Evolutionary conservation across 1,139 yeast species (phyloP).

Genomic region (Diutina pseudorugosa): DNA sequence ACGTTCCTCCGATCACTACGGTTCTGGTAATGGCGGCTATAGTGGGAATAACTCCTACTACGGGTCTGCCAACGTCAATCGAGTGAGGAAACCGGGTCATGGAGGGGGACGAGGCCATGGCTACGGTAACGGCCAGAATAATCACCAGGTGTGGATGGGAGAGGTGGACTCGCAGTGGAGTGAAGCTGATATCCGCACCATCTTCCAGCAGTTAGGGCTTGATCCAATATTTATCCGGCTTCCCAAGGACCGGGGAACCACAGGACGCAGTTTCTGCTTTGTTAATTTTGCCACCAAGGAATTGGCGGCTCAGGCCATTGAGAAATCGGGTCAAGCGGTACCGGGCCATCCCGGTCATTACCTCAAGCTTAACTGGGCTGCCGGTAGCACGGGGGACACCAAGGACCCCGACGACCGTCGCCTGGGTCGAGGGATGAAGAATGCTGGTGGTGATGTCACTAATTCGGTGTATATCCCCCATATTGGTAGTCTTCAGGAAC

Average conservation of each 20-base stretch:
- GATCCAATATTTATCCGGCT: conserved; percentile 25
- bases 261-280: conserved; percentile 49
- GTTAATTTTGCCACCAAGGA: conserved; percentile 62
- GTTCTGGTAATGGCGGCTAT: neutral
- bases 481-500: neutral
- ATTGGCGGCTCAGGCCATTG: conserved; percentile 59
- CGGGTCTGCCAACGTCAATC: neutral
- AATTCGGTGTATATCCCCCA: neutral
- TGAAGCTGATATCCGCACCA: conserved; percentile 49
- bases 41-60: neutral
- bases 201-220: conserved; percentile 45
- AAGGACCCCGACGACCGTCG: neutral
- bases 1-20: too few relatives aligned
- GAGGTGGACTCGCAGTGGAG: conserved; percentile 83
- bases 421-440: neutral
- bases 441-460: neutral
- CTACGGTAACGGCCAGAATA: neutral
- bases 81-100: neutral
- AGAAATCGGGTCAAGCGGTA: conserved; percentile 56
- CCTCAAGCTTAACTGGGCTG: conserved; percentile 80
- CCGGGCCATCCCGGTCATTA: conserved; percentile 41
- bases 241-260: conserved; percentile 19
- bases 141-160: conserved; percentile 78
- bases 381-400: conserved; percentile 18
- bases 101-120: neutral